These are phyloP conservation scores for Jatropha curcas DNA, from an alignment of 345 rosid genomes.

Conservation along the genomic window DNA sequence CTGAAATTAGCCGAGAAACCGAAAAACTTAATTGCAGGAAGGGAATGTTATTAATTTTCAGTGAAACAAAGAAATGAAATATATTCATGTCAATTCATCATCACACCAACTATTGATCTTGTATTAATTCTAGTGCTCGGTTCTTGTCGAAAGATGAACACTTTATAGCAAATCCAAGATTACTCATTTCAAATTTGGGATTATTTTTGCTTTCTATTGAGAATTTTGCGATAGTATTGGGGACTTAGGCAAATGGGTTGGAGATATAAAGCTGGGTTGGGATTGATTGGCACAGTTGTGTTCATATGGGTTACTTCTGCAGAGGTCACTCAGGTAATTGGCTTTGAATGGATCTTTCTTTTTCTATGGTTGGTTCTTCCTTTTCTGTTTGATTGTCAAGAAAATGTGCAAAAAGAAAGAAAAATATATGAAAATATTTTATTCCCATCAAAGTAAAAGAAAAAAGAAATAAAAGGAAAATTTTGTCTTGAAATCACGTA, in stretches of 20 bases:
- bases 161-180: slow-evolving; percentile 3
- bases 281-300: slow-evolving; percentile 49
- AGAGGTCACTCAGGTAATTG: slow-evolving; percentile 78
- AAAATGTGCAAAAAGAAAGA: background rate
- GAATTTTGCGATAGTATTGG: background rate
- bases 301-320: slow-evolving; percentile 83
- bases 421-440: background rate
- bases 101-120: background rate
- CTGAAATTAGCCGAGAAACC: background rate
- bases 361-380: background rate
- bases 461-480: background rate
- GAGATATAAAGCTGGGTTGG: slow-evolving; percentile 57
- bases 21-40: background rate
- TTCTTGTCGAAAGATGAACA: background rate
- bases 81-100: background rate
- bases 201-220: background rate
- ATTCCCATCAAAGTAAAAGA: background rate
- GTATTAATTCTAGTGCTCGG: background rate
- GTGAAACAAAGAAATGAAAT: too few relatives aligned
- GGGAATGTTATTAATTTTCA: background rate
- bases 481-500: background rate
- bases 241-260: slow-evolving; percentile 39
- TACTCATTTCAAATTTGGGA: background rate
- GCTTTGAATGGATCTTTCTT: background rate
- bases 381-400: slow-evolving; percentile 16